These are phyloP conservation scores for Fraxinus greggii DNA, from an alignment of 305 asterid genomes.

Conservation along the genomic window DNA sequence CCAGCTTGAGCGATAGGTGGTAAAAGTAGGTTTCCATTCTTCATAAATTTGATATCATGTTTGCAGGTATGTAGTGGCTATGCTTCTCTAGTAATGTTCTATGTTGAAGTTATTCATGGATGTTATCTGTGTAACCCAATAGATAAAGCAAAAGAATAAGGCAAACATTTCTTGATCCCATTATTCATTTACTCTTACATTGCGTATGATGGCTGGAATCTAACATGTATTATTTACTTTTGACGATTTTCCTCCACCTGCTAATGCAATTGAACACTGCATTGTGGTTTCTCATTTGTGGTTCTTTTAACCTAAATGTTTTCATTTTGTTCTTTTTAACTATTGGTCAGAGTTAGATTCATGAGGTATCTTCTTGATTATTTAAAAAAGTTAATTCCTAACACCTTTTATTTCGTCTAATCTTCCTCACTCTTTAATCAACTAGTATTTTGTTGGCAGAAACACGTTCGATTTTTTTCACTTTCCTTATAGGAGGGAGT, in stretches of 20 bases:
- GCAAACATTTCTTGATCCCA: neutral
- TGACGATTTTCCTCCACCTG: neutral
- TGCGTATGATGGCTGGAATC: neutral
- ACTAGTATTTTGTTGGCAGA: too few relatives aligned
- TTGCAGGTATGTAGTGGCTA: neutral
- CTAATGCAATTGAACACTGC: neutral
- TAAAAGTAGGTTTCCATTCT: conserved; percentile 43
- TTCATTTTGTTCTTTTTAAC: too few relatives aligned
- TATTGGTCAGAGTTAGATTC: neutral
- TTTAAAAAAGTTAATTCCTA: too few relatives aligned
- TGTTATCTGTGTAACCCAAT: neutral
- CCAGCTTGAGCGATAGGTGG: conserved; percentile 28
- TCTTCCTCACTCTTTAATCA: neutral
- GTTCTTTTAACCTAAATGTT: neutral
- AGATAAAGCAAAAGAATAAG: neutral
- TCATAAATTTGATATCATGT: neutral
- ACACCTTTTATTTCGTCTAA: neutral
- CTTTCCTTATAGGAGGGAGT: conserved; percentile 29
- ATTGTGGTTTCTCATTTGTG: neutral
- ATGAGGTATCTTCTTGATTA: neutral
- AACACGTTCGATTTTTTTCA: neutral
- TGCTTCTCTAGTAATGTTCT: neutral
- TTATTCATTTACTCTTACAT: neutral
- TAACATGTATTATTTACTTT: neutral
- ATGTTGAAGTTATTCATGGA: neutral